phyloP scores from a whole-genome alignment of 345 rosid species.

The Theobroma cacao region DNA sequence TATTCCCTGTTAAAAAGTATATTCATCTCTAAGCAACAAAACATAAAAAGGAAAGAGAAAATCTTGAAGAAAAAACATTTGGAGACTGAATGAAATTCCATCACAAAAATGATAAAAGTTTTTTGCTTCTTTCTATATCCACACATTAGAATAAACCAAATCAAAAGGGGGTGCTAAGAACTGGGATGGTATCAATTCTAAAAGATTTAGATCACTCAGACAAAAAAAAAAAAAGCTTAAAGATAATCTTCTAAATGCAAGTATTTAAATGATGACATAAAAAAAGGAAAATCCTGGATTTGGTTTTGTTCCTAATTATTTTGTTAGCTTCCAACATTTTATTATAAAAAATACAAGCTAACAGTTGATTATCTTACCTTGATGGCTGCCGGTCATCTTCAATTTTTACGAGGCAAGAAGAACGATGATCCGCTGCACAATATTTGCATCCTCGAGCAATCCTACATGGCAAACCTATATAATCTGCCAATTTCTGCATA shows the following conservation, averaged over 20 bases:
- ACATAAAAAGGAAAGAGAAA: not conserved
- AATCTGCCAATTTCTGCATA: constrained; percentile 92
- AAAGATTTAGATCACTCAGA: not conserved
- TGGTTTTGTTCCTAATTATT: not conserved
- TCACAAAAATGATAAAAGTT: not conserved
- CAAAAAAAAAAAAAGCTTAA: not conserved
- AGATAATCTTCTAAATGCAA: not conserved
- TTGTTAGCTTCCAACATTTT: not conserved
- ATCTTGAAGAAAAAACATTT: not conserved
- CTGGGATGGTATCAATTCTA: not conserved
- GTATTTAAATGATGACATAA: not conserved
- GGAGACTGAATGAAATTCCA: not conserved
- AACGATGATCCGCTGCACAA: constrained; percentile 74
- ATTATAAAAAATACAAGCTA: not conserved
- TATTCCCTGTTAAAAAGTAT: constrained; percentile 70
- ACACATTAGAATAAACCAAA: not conserved
- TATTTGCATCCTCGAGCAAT: constrained; percentile 95
- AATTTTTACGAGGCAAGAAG: constrained; percentile 93
- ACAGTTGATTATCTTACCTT: constrained; percentile 45
- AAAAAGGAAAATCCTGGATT: no score
- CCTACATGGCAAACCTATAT: constrained; percentile 93
- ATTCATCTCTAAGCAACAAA: constrained; percentile 11
- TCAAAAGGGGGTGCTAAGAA: not conserved
- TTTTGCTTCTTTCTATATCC: not conserved
- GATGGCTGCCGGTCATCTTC: constrained; percentile 62